These are phyloP conservation scores for Lotus japonicus DNA, from an alignment of 306 rosid species.

Conservation along the genomic window DNA sequence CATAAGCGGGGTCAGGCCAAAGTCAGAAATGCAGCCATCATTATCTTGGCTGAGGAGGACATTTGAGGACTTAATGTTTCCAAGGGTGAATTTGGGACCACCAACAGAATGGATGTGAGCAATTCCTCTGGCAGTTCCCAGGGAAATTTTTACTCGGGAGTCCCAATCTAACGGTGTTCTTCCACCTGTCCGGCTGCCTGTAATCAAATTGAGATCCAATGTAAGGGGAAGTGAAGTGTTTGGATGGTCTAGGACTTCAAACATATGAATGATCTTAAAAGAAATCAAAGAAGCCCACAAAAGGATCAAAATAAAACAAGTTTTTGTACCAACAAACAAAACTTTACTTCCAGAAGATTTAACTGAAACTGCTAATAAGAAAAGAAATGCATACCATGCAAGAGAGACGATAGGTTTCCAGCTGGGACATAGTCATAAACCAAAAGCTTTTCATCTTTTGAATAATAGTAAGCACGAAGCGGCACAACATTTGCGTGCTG, in stretches of 20 bases:
- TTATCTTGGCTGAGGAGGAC: conserved; percentile 73
- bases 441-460: conserved; percentile 82
- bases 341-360: neutral
- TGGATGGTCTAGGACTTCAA: neutral
- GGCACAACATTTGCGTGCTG: conserved; percentile 64
- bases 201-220: conserved; percentile 15
- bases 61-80: conserved; percentile 84
- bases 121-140: conserved; percentile 75
- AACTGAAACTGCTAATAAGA: neutral
- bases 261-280: neutral
- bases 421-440: conserved; percentile 58
- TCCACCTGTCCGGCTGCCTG: conserved; percentile 70
- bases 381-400: conserved; percentile 55
- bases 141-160: conserved; percentile 64
- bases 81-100: conserved; percentile 82
- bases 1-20: conserved; percentile 84
- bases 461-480: conserved; percentile 82
- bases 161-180: conserved; percentile 80
- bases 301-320: neutral
- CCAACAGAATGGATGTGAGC: conserved; percentile 78
- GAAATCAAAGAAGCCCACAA: conserved; percentile 7
- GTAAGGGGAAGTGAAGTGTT: neutral
- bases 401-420: conserved; percentile 60
- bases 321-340: neutral
- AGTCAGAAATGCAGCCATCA: conserved; percentile 79